Conservation (phyloP, 1,284 basidiomycete genomes). For the Hypsizygus ulmarius region DNA sequence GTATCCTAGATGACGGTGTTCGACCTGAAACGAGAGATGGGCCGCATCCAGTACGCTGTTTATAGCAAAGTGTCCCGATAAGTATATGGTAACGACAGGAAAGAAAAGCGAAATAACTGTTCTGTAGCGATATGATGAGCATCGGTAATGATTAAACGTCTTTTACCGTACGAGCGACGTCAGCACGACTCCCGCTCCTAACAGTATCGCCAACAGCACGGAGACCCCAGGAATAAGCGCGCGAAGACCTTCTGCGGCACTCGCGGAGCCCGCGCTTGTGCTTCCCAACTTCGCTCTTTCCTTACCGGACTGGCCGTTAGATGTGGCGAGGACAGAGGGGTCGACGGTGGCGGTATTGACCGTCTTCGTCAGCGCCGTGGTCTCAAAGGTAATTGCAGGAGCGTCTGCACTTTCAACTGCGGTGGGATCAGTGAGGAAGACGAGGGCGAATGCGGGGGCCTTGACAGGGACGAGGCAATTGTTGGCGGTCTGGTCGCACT, state of each 20-base stretch:
- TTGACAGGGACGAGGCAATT: conserved; percentile 58
- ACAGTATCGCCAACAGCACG: conserved; percentile 7
- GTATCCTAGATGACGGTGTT: no score
- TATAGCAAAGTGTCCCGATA: no score
- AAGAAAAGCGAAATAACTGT: no score
- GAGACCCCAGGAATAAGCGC: conserved; percentile 1
- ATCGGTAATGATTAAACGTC: not conserved
- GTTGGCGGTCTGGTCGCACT: conserved; percentile 47
- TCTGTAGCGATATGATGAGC: no score
- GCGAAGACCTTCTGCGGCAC: conserved; percentile 1
- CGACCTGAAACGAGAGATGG: no score
- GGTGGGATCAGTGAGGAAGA: conserved; percentile 57
- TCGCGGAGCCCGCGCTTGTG: conserved; percentile 34
- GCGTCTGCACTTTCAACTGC: conserved; percentile 33
- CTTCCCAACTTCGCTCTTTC: conserved; percentile 35
- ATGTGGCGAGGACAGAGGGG: conserved; percentile 41
- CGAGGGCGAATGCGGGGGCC: conserved; percentile 69
- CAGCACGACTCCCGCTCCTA: conserved; percentile 8
- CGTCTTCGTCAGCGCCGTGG: conserved; percentile 47
- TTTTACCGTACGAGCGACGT: conserved; percentile 2
- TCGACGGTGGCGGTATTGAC: conserved; percentile 49
- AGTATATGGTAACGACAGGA: no score
- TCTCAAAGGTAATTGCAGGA: conserved; percentile 51
- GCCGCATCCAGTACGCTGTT: no score
- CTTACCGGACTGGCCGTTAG: conserved; percentile 46